Conservation (phyloP, 345 rosid species). For the Geranium brycei region DNA sequence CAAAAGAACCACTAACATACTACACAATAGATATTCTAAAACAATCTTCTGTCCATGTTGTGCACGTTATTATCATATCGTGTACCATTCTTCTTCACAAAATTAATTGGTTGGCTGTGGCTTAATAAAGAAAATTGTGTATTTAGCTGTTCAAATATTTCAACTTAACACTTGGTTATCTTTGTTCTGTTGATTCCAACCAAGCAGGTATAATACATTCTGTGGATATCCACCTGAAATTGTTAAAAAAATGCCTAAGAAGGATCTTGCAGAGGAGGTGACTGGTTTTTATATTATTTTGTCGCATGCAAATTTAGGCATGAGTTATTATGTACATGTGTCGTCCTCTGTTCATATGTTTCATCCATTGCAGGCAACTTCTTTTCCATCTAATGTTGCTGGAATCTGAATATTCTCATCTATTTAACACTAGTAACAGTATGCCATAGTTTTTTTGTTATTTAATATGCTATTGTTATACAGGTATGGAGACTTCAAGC, state of each 20-base stretch:
- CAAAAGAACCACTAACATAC: too few relatives aligned
- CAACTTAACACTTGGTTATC: too few relatives aligned
- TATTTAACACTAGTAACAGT: neutral
- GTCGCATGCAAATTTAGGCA: constrained; percentile 1
- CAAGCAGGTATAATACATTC: constrained; percentile 76
- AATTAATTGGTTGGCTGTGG: too few relatives aligned
- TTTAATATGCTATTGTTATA: neutral
- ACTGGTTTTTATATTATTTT: constrained; percentile 4
- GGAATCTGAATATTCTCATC: neutral
- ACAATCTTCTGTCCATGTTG: too few relatives aligned
- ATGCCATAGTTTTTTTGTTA: neutral
- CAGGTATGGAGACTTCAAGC: constrained; percentile 99
- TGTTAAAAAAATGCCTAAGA: constrained; percentile 91
- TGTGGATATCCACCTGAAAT: constrained; percentile 89
- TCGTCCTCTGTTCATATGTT: too few relatives aligned
- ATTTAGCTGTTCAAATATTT: too few relatives aligned
- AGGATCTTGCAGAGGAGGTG: constrained; percentile 95
- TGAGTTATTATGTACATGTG: neutral
- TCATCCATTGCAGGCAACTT: too few relatives aligned
- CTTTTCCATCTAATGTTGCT: neutral
- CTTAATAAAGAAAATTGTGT: too few relatives aligned
- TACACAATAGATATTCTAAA: too few relatives aligned
- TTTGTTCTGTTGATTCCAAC: too few relatives aligned
- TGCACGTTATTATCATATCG: too few relatives aligned
- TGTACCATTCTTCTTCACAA: too few relatives aligned